These are phyloP conservation scores for Incumbomyces delicatus DNA, from an alignment of 2,329 filamentous ascomycete species.

Conservation along the genomic window DNA sequence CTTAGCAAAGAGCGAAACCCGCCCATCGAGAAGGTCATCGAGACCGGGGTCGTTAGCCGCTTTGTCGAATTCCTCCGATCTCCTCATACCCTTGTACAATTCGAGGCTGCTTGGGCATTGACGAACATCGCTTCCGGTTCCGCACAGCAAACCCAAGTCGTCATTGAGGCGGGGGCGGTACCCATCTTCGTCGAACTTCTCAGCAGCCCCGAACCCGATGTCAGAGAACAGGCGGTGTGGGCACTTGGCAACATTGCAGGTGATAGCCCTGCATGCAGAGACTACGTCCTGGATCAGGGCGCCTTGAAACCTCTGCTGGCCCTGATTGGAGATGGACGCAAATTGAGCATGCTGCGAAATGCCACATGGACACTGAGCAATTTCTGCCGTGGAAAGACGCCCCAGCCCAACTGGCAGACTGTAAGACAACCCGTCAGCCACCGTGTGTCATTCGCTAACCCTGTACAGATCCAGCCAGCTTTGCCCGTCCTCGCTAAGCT, in stretches of 20 bases:
- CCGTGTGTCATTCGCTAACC: constrained; percentile 18
- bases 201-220: constrained; percentile 91
- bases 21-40: constrained; percentile 97
- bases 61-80: constrained; percentile 98
- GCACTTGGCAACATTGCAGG: constrained; percentile 97
- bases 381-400: constrained; percentile 98
- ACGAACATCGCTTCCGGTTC: constrained; percentile 99
- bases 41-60: constrained; percentile 92
- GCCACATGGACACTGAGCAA: constrained; percentile 99
- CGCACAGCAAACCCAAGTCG: constrained; percentile 93
- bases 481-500: constrained; percentile 93
- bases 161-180: constrained; percentile 95
- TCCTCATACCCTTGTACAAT: constrained; percentile 94
- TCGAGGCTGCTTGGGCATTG: constrained; percentile 96
- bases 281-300: constrained; percentile 87
- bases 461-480: constrained; percentile 72
- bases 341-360: constrained; percentile 97
- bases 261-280: constrained; percentile 93
- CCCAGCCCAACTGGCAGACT: constrained; percentile 94
- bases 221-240: constrained; percentile 97
- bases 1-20: constrained; percentile 98
- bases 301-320: constrained; percentile 82
- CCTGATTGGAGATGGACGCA: constrained; percentile 91
- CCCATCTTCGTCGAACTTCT: constrained; percentile 97
- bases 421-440: constrained; percentile 45